Base-by-base conservation (phyloP, 441 rosid species). In the Francoa sonchifolia region DNA sequence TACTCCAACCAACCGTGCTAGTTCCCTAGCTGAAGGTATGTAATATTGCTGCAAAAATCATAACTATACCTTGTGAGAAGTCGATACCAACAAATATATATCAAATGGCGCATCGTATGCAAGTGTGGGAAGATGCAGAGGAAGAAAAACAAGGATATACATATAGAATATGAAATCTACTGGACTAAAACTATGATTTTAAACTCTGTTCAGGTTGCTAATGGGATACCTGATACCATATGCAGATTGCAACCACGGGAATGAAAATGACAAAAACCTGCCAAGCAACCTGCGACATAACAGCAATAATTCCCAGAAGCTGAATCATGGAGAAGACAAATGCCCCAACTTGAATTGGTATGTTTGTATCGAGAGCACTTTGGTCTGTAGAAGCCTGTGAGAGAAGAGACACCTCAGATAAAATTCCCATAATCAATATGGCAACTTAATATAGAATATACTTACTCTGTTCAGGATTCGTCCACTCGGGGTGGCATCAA, bases 221-320 rank as follows among this genome's bases (percentile, higher is more conserved):
- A 5, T 29, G 0, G 1, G 9, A 29, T 72, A 83, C 97, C 97
- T 80, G 87, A 47, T 71, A 80, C 93, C 90, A 80, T 55, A 83
- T 58, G 60, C 77, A 68, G 63, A 61, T 48, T 47, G 81, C 58
- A 52, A 80, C 57, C 43, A 81, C 79, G 6, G 97, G 95, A 50
- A 88, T 69, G 43, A 74, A 88, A 41, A 79, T 70, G n/a, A 82
- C 39, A 44, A 73, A 77, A 19, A 87, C 65, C 54, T 73, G 83
- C 96, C 95, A 88, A 5, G 95, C 79, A 50, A 72, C 94, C 61
- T 75, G 94, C 46, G 88, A 82, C 88, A 89, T 84, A 49, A 89
- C 92, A 5, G 61, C 83, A 51, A 89, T 75, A 53, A 74, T 71
- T 31, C 92, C 97, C 2, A 74, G 39, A 29, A 89, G 77, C 48